Conservation (phyloP, 495 filamentous ascomycete genomes). For the Daldinia bambusicola region DNA sequence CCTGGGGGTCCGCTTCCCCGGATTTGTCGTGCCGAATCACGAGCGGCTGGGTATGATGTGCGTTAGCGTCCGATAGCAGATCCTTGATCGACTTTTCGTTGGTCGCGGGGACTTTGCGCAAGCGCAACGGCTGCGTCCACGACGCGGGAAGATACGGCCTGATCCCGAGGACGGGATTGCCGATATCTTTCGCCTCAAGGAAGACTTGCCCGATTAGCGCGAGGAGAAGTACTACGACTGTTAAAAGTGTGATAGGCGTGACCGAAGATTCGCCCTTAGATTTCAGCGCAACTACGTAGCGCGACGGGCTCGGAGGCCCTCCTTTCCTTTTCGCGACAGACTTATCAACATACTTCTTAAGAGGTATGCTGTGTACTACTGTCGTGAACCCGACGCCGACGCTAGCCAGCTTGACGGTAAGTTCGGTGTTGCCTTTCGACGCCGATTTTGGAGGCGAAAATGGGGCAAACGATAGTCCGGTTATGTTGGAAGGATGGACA, state of each 20-base stretch:
- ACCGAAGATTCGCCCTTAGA: constrained; percentile 60
- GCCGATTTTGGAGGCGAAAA: constrained; percentile 66
- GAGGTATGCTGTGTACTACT: constrained; percentile 83
- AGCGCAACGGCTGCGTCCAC: constrained; percentile 44
- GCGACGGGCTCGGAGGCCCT: constrained; percentile 56
- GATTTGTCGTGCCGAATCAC: constrained; percentile 43
- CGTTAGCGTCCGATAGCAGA: constrained; percentile 36
- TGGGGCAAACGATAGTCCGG: constrained; percentile 80
- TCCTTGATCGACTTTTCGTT: constrained; percentile 44
- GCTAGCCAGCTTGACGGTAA: constrained; percentile 78
- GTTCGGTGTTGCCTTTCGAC: constrained; percentile 60
- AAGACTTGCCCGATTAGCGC: constrained; percentile 72
- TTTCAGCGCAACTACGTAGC: constrained; percentile 75
- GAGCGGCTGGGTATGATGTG: constrained; percentile 37
- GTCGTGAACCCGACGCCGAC: constrained; percentile 86
- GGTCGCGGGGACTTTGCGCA: constrained; percentile 35
- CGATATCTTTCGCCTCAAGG: constrained; percentile 71
- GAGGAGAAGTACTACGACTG: constrained; percentile 65
- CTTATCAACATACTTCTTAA: constrained; percentile 61
- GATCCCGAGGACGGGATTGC: constrained; percentile 65
- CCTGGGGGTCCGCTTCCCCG: constrained; percentile 32
- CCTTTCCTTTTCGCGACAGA: constrained; percentile 57
- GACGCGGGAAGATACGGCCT: constrained; percentile 41
- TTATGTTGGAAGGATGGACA: constrained; percentile 87
- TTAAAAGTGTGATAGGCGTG: constrained; percentile 58